A percentile compares a stretch with the other conserved stretches of the same genome.
phyloP scores from a whole-genome alignment of 106 monocot species.

The Alisma plantagoaquatica region DNA sequence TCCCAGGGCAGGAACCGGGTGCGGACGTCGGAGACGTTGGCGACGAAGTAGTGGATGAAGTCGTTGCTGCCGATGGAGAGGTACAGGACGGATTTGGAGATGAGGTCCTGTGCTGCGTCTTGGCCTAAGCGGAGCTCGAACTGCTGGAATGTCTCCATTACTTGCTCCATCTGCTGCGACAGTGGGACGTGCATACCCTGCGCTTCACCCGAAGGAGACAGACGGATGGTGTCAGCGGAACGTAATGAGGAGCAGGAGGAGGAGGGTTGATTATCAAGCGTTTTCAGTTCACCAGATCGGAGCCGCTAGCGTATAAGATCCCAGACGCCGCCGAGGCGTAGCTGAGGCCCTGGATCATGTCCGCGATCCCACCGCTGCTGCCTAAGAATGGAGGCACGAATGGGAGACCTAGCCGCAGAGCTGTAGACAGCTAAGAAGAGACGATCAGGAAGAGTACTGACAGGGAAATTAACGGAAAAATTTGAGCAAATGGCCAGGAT shows the following conservation, averaged over 20 bases:
- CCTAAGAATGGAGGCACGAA: slow-evolving; percentile 63
- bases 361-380: slow-evolving; percentile 23
- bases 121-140: slow-evolving; percentile 35
- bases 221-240: too few species aligned
- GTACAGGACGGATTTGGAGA: slow-evolving; percentile 62
- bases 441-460: too few species aligned
- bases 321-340: slow-evolving; percentile 77
- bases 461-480: too few species aligned
- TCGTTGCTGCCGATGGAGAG: slow-evolving; percentile 88
- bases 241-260: too few species aligned
- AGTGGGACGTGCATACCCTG: slow-evolving; percentile 73
- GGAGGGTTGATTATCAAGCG: too few species aligned
- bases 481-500: too few species aligned
- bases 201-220: too few species aligned
- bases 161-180: slow-evolving; percentile 61
- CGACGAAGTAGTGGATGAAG: slow-evolving; percentile 78
- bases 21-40: slow-evolving; percentile 44
- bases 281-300: slow-evolving; percentile 54
- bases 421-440: slow-evolving; percentile 9
- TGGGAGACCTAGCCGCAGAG: slow-evolving; percentile 45
- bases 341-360: slow-evolving; percentile 52
- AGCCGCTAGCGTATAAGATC: slow-evolving; percentile 64
- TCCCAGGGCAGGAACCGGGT: slow-evolving; percentile 53
- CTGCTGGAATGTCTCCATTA: slow-evolving; percentile 50
- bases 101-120: slow-evolving; percentile 36